A percentile compares a stretch with the other conserved stretches of the same genome.
Evolutionary conservation across 495 filamentous ascomycete genomes (phyloP).

Genomic region (Neurospora tetrasperma): DNA sequence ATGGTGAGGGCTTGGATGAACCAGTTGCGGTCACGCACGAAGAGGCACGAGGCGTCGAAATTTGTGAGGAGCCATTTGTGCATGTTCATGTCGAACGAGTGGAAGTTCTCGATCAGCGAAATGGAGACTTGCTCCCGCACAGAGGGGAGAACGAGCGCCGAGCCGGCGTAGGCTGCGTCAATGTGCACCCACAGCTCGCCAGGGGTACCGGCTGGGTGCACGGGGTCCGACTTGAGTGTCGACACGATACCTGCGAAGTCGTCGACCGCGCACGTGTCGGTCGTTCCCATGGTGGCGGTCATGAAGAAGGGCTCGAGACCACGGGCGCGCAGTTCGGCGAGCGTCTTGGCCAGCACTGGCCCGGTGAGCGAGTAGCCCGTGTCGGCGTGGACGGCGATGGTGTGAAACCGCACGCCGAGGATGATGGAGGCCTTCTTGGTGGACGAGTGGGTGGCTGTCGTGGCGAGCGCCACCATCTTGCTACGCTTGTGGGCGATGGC

Average conservation of each 20-base stretch:
- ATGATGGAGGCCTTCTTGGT: constrained; percentile 84
- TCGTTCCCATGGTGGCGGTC: constrained; percentile 79
- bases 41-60: constrained; percentile 85
- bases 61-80: constrained; percentile 97
- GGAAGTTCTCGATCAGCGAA: constrained; percentile 54
- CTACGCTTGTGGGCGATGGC: constrained; percentile 54
- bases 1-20: constrained; percentile 73
- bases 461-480: constrained; percentile 71
- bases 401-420: constrained; percentile 67
- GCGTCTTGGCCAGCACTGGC: constrained; percentile 41
- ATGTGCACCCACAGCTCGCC: constrained; percentile 74
- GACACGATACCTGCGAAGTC: constrained; percentile 61
- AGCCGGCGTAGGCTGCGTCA: constrained; percentile 92
- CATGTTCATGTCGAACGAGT: constrained; percentile 92
- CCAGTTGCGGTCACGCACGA: constrained; percentile 60
- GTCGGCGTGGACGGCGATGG: constrained; percentile 48
- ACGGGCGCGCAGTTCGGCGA: constrained; percentile 50
- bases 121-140: constrained; percentile 45
- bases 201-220: constrained; percentile 16
- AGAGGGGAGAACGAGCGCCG: constrained; percentile 70
- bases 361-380: constrained; percentile 66
- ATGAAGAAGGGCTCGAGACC: constrained; percentile 79
- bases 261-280: constrained; percentile 80
- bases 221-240: constrained; percentile 47
- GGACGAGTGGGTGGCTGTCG: constrained; percentile 68